Evolutionary conservation across 2,329 filamentous ascomycete genomes (phyloP).

Genomic region (Scedosporium dehoogii): DNA sequence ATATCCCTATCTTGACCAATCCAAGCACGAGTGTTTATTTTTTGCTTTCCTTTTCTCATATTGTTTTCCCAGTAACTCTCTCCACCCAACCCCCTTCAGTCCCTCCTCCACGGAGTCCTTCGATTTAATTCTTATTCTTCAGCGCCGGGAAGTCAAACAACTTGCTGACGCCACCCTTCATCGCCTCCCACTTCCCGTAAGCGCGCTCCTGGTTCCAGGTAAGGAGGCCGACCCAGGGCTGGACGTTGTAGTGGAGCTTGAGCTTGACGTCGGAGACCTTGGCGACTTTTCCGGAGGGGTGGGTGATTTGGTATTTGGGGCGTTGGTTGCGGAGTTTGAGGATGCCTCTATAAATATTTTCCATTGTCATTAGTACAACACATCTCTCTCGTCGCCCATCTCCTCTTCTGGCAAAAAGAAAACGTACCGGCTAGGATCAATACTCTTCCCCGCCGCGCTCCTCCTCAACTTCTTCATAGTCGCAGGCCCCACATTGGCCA

Average conservation of each 20-base stretch:
- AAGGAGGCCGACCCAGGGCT: constrained; percentile 88
- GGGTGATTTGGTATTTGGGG: constrained; percentile 95
- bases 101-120: no score
- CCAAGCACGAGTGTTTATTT: no score
- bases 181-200: constrained; percentile 52
- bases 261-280: constrained; percentile 64
- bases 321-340: constrained; percentile 73
- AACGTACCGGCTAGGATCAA: constrained; percentile 46
- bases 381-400: neutral
- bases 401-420: neutral
- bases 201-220: constrained; percentile 62
- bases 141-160: constrained; percentile 55
- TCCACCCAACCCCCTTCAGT: no score
- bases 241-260: constrained; percentile 87
- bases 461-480: constrained; percentile 52
- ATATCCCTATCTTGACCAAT: constrained; percentile 2
- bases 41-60: no score
- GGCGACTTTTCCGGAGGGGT: constrained; percentile 71
- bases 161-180: constrained; percentile 56
- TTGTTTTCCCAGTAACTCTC: no score
- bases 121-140: constrained; percentile 41
- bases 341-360: constrained; percentile 47
- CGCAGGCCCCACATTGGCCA: constrained; percentile 49
- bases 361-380: neutral
- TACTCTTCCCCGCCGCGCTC: constrained; percentile 48